phyloP scores from a whole-genome alignment of 176 grass and related monocot genomes.

The Zea luxurians region DNA sequence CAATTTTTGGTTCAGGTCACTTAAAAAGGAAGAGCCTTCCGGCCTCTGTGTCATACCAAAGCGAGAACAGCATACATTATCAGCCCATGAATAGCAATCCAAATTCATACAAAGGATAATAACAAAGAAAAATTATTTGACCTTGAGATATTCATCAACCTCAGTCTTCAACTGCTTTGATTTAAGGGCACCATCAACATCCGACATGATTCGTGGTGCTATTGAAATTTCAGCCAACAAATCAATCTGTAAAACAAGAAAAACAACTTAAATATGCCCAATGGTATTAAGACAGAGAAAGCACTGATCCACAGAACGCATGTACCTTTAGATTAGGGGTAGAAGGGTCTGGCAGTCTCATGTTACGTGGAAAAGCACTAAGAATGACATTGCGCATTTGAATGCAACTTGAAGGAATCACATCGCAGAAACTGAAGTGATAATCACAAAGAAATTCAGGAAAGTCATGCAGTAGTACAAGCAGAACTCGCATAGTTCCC shows the following conservation, averaged over 20 bases:
- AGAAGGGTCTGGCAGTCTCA: slow-evolving; percentile 83
- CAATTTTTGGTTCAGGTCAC: slow-evolving; percentile 74
- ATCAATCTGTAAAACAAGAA: slow-evolving; percentile 64
- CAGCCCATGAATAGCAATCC: neutral
- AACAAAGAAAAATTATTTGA: slow-evolving; percentile 38
- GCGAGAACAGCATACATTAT: slow-evolving; percentile 20
- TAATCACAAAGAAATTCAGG: slow-evolving; percentile 91
- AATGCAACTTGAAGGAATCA: slow-evolving; percentile 84
- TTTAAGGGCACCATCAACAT: slow-evolving; percentile 69
- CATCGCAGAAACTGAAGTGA: slow-evolving; percentile 91
- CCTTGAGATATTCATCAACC: slow-evolving; percentile 90
- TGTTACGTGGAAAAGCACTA: slow-evolving; percentile 80
- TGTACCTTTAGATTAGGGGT: slow-evolving; percentile 83
- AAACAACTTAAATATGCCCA: slow-evolving; percentile 7
- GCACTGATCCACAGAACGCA: neutral
- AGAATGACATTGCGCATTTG: slow-evolving; percentile 93
- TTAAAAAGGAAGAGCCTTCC: slow-evolving; percentile 70
- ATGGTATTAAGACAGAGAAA: slow-evolving; percentile 22
- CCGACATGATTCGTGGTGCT: slow-evolving; percentile 78
- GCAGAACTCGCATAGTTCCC: slow-evolving; percentile 72
- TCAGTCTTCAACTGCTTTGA: slow-evolving; percentile 76
- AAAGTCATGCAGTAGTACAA: slow-evolving; percentile 83
- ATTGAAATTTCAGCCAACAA: slow-evolving; percentile 71
- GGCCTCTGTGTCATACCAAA: slow-evolving; percentile 43
- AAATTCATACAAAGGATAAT: slow-evolving; percentile 1